Evolutionary conservation across 2,329 filamentous ascomycete genomes (phyloP).

Genomic region (Calonectria hongkongensis): DNA sequence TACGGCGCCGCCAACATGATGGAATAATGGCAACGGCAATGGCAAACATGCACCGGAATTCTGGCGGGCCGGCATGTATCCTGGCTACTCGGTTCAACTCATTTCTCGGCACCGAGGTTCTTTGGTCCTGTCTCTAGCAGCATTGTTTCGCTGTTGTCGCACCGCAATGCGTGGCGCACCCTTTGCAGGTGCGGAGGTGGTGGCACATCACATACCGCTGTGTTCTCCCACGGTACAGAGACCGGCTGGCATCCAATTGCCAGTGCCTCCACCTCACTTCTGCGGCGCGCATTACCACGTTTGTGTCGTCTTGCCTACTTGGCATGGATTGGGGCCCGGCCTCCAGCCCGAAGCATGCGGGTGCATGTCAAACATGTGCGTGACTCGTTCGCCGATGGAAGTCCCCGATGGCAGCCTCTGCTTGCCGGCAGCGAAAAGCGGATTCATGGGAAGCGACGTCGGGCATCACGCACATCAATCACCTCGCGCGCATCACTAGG

Average conservation of each 20-base stretch:
- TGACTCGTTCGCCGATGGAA: conserved; percentile 29
- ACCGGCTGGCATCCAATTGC: conserved; percentile 21
- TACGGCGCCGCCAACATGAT: background rate
- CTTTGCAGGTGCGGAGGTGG: conserved; percentile 30
- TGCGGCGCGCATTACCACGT: conserved; percentile 32
- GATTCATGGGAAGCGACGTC: conserved; percentile 39
- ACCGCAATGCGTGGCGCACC: conserved; percentile 30
- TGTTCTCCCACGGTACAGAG: conserved; percentile 1
- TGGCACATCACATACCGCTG: conserved; percentile 34
- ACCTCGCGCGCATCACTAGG: conserved; percentile 32
- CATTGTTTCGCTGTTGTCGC: conserved; percentile 27
- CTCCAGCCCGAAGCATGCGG: conserved; percentile 33
- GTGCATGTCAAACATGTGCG: conserved; percentile 35
- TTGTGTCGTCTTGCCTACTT: conserved; percentile 33
- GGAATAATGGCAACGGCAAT: background rate
- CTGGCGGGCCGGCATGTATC: conserved; percentile 9
- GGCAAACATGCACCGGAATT: background rate
- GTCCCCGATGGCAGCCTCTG: conserved; percentile 35
- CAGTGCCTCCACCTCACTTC: conserved; percentile 30
- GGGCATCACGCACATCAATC: conserved; percentile 39
- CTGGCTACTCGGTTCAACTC: conserved; percentile 18
- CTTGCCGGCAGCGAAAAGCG: conserved; percentile 38
- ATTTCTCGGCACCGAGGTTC: conserved; percentile 11
- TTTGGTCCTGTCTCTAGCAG: background rate
- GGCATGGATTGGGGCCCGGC: conserved; percentile 29